Conservation (phyloP, 352 stramenopile genomes). For the Sclerospora graminicola region DNA sequence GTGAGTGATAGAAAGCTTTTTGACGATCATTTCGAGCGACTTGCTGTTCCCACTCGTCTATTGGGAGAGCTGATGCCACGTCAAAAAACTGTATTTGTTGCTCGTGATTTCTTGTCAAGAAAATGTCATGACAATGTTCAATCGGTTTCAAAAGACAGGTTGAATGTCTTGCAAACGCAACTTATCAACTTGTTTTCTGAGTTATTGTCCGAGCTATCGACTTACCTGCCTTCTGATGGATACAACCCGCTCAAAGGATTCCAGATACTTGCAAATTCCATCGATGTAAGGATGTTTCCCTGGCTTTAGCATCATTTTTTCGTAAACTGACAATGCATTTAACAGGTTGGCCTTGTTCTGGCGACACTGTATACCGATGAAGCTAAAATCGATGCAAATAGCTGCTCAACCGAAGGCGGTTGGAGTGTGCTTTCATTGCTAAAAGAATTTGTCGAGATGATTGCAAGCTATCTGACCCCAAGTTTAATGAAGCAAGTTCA, state of each 20-base stretch:
- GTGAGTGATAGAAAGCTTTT: slow-evolving; percentile 8
- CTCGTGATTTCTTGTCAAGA: slow-evolving; percentile 1
- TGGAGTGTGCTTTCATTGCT: slow-evolving; percentile 22
- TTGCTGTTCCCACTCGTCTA: slow-evolving; percentile 17
- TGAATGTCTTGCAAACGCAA: slow-evolving; percentile 15
- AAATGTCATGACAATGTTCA: slow-evolving; percentile 6
- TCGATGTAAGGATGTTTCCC: slow-evolving; percentile 27
- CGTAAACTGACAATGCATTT: not conserved
- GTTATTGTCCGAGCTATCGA: slow-evolving; percentile 32
- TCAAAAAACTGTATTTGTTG: slow-evolving; percentile 11
- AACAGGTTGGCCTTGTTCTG: slow-evolving; percentile 33
- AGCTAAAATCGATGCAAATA: slow-evolving; percentile 5
- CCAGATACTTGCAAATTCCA: slow-evolving; percentile 20
- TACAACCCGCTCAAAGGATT: slow-evolving; percentile 20
- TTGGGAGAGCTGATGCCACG: slow-evolving; percentile 11
- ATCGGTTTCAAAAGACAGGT: slow-evolving; percentile 25
- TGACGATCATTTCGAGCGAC: slow-evolving; percentile 25
- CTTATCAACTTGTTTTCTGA: slow-evolving; percentile 21
- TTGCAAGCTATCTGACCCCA: slow-evolving; percentile 39
- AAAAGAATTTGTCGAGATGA: slow-evolving; percentile 34
- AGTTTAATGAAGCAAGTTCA: slow-evolving; percentile 29
- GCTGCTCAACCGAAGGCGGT: not conserved
- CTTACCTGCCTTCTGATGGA: slow-evolving; percentile 20
- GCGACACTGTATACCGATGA: slow-evolving; percentile 27
- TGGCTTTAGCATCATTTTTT: slow-evolving; percentile 1